Percentiles rank a stretch among this genome's conserved stretches.
phyloP scores from a whole-genome alignment of 1,139 yeast species.

The Wickerhamomyces sp. region DNA sequence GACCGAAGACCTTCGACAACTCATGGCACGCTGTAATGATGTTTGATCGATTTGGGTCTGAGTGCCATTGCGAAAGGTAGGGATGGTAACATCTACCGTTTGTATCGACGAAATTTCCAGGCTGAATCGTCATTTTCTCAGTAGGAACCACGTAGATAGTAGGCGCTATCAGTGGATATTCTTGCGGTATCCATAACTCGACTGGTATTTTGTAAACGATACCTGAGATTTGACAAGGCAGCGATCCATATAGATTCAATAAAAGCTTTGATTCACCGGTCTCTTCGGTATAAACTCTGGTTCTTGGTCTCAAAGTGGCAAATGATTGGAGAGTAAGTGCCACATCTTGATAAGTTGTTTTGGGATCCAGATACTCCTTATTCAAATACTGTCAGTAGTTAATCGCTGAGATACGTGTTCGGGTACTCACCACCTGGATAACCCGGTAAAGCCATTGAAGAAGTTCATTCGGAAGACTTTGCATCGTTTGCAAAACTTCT shows the following conservation, averaged over 20 bases:
- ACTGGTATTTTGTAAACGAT: conserved; percentile 45
- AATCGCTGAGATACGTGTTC: not conserved
- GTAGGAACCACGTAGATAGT: conserved; percentile 53
- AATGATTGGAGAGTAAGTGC: conserved; percentile 45
- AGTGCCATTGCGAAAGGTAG: conserved; percentile 53
- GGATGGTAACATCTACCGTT: conserved; percentile 76
- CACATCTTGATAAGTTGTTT: conserved; percentile 54
- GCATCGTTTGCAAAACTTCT: too few relatives aligned
- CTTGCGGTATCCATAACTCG: conserved; percentile 71
- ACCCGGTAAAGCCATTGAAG: conserved; percentile 55
- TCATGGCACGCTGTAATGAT: conserved; percentile 30
- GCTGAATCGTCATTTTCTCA: conserved; percentile 42
- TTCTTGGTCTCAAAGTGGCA: conserved; percentile 58
- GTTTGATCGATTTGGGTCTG: conserved; percentile 11
- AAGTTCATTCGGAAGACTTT: conserved; percentile 36
- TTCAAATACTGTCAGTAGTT: not conserved
- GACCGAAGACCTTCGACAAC: conserved; percentile 36
- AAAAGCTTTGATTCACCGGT: conserved; percentile 57
- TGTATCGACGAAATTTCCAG: conserved; percentile 67
- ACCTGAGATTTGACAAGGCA: conserved; percentile 32
- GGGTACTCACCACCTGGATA: conserved; percentile 36
- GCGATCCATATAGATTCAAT: conserved; percentile 58
- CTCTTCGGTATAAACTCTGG: conserved; percentile 61
- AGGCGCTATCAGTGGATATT: conserved; percentile 64
- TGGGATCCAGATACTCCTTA: conserved; percentile 40